phyloP scores from a whole-genome alignment of 164 flowering plant species.

The Nelumbo lutea region DNA sequence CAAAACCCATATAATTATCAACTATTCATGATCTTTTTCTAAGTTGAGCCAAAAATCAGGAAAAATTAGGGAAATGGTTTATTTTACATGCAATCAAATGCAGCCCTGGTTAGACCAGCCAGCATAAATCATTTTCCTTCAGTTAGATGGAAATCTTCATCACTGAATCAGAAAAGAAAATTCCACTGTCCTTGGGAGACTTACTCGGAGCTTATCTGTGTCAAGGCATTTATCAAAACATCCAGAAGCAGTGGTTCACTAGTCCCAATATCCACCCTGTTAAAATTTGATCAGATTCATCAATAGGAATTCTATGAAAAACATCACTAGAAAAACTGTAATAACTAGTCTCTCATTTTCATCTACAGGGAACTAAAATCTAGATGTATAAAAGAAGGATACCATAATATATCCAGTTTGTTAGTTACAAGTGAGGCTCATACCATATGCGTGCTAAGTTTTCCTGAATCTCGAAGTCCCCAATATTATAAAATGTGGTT shows the following conservation, averaged over 20 bases:
- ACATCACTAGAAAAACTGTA: neutral
- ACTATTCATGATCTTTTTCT: too few relatives aligned
- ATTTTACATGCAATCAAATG: too few relatives aligned
- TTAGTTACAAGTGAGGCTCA: neutral
- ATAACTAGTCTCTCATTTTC: neutral
- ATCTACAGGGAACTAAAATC: neutral
- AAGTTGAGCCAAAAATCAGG: too few relatives aligned
- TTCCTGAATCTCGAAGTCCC: constrained; percentile 91
- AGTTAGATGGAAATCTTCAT: neutral
- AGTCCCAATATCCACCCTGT: constrained; percentile 88
- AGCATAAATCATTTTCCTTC: too few relatives aligned
- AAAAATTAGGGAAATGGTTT: too few relatives aligned
- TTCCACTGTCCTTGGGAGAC: constrained; percentile 9
- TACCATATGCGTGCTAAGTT: constrained; percentile 91
- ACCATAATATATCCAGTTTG: neutral
- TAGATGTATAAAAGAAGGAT: neutral
- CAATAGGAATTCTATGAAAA: constrained; percentile 1
- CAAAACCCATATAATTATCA: too few relatives aligned
- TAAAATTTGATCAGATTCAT: constrained; percentile 12
- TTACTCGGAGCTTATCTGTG: constrained; percentile 94
- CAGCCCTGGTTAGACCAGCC: too few relatives aligned
- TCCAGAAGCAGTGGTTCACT: constrained; percentile 72
- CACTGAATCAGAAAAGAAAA: neutral
- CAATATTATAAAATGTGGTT: constrained; percentile 88
- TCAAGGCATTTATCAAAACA: constrained; percentile 74